Evolutionary conservation across 2,329 filamentous ascomycete genomes (phyloP).

Genomic region (Pleurostoma richardsiae): DNA sequence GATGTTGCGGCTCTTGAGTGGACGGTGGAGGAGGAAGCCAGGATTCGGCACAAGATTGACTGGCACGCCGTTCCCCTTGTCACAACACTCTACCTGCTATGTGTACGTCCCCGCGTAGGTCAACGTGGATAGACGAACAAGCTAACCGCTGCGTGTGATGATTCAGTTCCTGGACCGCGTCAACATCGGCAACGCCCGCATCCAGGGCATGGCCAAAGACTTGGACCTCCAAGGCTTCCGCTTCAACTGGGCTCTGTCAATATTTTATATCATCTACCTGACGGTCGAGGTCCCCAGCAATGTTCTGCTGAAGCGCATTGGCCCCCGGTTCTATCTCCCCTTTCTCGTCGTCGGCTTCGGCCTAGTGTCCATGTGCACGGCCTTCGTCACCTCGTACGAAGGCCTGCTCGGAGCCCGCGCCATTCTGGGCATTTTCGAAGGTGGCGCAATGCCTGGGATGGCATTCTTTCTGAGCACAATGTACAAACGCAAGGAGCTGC

Average conservation of each 20-base stretch:
- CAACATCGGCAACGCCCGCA: conserved; percentile 51
- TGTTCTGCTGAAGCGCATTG: conserved; percentile 47
- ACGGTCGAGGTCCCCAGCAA: conserved; percentile 52
- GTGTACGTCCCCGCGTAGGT: conserved; percentile 28
- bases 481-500: conserved; percentile 50
- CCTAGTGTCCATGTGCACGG: conserved; percentile 46
- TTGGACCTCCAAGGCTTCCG: conserved; percentile 40
- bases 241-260: conserved; percentile 53
- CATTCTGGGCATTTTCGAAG: conserved; percentile 50
- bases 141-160: conserved; percentile 1
- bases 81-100: conserved; percentile 48
- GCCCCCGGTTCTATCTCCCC: conserved; percentile 48
- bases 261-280: conserved; percentile 55
- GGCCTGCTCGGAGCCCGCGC: conserved; percentile 41
- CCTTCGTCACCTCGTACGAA: conserved; percentile 43
- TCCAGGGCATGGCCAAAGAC: conserved; percentile 46
- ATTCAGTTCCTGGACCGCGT: conserved; percentile 20
- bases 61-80: conserved; percentile 45
- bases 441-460: conserved; percentile 53
- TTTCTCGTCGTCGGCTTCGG: conserved; percentile 51
- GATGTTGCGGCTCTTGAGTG: conserved; percentile 29
- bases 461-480: conserved; percentile 52
- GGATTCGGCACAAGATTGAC: conserved; percentile 46
- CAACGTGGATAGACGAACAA: neutral
- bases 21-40: conserved; percentile 44